These are phyloP conservation scores for Pulveroboletus ravenelii DNA, from an alignment of 768 basidiomycete genomes.

Conservation along the genomic window DNA sequence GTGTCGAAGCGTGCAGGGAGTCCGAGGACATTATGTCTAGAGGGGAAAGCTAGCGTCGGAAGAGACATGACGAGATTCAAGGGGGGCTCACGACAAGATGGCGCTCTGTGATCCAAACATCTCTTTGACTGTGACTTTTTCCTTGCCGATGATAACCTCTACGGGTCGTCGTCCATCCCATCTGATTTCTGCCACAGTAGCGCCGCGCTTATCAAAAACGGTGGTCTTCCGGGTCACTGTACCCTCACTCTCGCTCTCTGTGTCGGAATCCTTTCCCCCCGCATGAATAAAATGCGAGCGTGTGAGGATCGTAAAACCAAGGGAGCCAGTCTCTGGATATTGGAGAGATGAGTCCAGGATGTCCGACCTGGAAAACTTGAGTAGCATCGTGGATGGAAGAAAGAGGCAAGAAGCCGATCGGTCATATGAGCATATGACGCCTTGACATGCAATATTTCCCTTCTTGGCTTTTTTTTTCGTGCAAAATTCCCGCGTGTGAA, in stretches of 20 bases:
- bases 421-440: background rate
- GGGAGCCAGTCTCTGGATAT: slow-evolving; percentile 46
- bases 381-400: slow-evolving; percentile 38
- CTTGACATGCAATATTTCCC: background rate
- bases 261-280: slow-evolving; percentile 25
- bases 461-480: background rate
- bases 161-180: slow-evolving; percentile 52
- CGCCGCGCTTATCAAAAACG: slow-evolving; percentile 40
- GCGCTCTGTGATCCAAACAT: slow-evolving; percentile 54
- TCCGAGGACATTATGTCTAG: slow-evolving; percentile 53
- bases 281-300: slow-evolving; percentile 29
- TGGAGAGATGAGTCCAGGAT: slow-evolving; percentile 54
- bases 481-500: slow-evolving; percentile 6
- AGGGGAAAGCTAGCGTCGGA: background rate
- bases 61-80: background rate
- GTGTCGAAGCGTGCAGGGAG: slow-evolving; percentile 62
- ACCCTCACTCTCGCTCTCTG: slow-evolving; percentile 25
- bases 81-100: slow-evolving; percentile 45
- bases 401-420: background rate
- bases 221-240: slow-evolving; percentile 37
- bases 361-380: slow-evolving; percentile 55
- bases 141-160: slow-evolving; percentile 47
- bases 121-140: slow-evolving; percentile 47
- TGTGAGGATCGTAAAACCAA: slow-evolving; percentile 49
- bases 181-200: slow-evolving; percentile 41